A percentile compares a stretch with the other conserved stretches of the same genome.
These are phyloP conservation scores for Aethionema arabicum DNA, from an alignment of 345 rosid genomes.

Conservation along the genomic window DNA sequence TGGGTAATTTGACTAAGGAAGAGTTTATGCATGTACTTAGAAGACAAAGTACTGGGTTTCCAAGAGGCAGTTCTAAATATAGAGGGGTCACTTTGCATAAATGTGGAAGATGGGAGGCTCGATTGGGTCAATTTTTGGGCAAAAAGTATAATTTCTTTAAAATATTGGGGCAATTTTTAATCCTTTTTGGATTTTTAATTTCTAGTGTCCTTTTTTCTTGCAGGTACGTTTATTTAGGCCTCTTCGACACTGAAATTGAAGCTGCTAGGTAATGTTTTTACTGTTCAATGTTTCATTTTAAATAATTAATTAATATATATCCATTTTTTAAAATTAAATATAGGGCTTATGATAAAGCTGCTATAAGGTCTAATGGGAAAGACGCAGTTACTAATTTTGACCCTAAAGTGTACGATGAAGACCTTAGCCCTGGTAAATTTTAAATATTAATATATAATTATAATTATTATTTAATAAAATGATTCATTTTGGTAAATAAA, in stretches of 20 bases:
- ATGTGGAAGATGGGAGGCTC: slow-evolving; percentile 98
- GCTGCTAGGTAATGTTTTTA: slow-evolving; percentile 71
- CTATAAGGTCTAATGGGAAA: slow-evolving; percentile 90
- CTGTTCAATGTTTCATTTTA: slow-evolving; percentile 17
- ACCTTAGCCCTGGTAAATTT: slow-evolving; percentile 48
- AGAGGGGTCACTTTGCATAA: slow-evolving; percentile 98
- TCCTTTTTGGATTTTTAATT: neutral
- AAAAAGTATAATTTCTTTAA: slow-evolving; percentile 54
- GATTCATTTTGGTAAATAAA: no score
- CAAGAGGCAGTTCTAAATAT: slow-evolving; percentile 93
- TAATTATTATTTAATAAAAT: neutral
- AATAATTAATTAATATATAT: neutral
- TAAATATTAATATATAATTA: neutral
- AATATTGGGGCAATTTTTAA: neutral
- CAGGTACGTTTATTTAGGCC: slow-evolving; percentile 90
- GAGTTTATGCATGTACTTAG: slow-evolving; percentile 94
- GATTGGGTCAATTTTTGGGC: slow-evolving; percentile 93
- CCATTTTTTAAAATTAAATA: neutral
- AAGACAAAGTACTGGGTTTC: slow-evolving; percentile 95
- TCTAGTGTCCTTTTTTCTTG: slow-evolving; percentile 5
- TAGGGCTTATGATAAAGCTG: slow-evolving; percentile 89
- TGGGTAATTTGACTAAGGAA: slow-evolving; percentile 81
- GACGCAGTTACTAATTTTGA: slow-evolving; percentile 95
- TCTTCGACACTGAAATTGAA: slow-evolving; percentile 90
- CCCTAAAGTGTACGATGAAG: slow-evolving; percentile 71